A percentile compares a stretch with the other conserved stretches of the same genome.
These are phyloP conservation scores for Trichoderma reesei DNA, from an alignment of 495 filamentous ascomycete species.

Conservation along the genomic window DNA sequence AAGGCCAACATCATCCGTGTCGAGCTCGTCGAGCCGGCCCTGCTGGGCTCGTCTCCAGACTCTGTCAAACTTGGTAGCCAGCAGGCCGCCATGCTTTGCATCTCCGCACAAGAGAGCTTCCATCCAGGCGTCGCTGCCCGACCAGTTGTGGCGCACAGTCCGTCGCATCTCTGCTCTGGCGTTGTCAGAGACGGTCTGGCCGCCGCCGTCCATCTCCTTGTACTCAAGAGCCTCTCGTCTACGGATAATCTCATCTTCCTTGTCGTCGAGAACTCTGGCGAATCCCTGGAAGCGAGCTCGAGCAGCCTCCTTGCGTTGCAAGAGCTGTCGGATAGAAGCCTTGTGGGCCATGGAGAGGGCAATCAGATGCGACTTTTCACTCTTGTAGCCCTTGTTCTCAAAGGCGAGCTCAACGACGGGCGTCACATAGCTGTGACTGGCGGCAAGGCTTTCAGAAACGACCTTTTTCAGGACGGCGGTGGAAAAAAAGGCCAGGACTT, in stretches of 20 bases:
- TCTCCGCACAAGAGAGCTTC: conserved; percentile 58
- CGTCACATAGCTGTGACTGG: conserved; percentile 28
- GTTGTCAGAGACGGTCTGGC: conserved; percentile 24
- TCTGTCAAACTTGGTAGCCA: conserved; percentile 53
- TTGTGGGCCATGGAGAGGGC: conserved; percentile 66
- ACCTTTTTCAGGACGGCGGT: conserved; percentile 66
- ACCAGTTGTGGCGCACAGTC: conserved; percentile 60
- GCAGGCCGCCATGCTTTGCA: conserved; percentile 48
- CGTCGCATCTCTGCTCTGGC: conserved; percentile 35
- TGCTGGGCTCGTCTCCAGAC: conserved; percentile 54
- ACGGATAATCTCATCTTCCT: conserved; percentile 30
- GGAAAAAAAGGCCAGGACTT: conserved; percentile 71
- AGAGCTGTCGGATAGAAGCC: conserved; percentile 43
- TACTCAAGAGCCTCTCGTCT: conserved; percentile 18
- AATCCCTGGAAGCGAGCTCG: conserved; percentile 46
- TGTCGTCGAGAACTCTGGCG: conserved; percentile 44
- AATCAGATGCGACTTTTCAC: conserved; percentile 50
- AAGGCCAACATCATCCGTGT: conserved; percentile 35
- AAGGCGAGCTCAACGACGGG: conserved; percentile 53
- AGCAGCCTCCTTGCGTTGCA: conserved; percentile 47
- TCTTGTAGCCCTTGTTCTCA: conserved; percentile 47
- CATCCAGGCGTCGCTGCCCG: conserved; percentile 60
- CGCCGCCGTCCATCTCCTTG: conserved; percentile 23
- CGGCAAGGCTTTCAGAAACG: conserved; percentile 27
- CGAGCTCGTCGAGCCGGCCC: conserved; percentile 42